These are phyloP conservation scores for Agroathelia rolfsii DNA, from an alignment of 1,284 basidiomycete genomes.

Conservation along the genomic window DNA sequence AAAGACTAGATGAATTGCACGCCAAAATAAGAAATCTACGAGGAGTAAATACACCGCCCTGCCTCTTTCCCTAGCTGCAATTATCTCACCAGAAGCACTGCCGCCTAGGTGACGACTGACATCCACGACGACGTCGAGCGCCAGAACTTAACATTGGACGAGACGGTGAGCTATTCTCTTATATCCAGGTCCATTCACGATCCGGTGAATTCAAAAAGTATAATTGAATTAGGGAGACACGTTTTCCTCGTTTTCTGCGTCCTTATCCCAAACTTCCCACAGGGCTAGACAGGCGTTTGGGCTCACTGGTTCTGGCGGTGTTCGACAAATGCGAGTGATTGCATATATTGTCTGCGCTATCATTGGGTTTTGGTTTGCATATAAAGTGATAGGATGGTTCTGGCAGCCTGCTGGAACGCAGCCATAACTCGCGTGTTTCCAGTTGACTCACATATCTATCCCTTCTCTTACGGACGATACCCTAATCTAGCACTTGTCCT, in stretches of 20 bases:
- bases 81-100: slow-evolving; percentile 4
- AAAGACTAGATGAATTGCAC: slow-evolving; percentile 70
- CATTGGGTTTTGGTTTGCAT: slow-evolving; percentile 3
- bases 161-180: slow-evolving; percentile 50
- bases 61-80: slow-evolving; percentile 2
- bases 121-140: slow-evolving; percentile 72
- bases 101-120: slow-evolving; percentile 61
- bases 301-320: slow-evolving; percentile 41
- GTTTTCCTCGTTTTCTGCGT: slow-evolving; percentile 52
- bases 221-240: slow-evolving; percentile 40
- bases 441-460: too few species aligned
- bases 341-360: slow-evolving; percentile 30
- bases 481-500: too few species aligned
- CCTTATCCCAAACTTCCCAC: slow-evolving; percentile 52
- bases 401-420: too few species aligned
- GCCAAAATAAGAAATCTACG: slow-evolving; percentile 69
- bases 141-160: slow-evolving; percentile 69
- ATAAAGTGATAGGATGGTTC: neutral
- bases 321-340: slow-evolving; percentile 60
- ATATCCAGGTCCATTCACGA: neutral
- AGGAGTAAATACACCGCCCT: slow-evolving; percentile 39
- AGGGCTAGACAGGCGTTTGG: slow-evolving; percentile 65
- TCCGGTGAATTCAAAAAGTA: neutral
- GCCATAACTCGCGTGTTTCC: too few species aligned
- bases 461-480: too few species aligned